phyloP scores from a whole-genome alignment of 345 rosid species.

The Melaleuca alternifolia region DNA sequence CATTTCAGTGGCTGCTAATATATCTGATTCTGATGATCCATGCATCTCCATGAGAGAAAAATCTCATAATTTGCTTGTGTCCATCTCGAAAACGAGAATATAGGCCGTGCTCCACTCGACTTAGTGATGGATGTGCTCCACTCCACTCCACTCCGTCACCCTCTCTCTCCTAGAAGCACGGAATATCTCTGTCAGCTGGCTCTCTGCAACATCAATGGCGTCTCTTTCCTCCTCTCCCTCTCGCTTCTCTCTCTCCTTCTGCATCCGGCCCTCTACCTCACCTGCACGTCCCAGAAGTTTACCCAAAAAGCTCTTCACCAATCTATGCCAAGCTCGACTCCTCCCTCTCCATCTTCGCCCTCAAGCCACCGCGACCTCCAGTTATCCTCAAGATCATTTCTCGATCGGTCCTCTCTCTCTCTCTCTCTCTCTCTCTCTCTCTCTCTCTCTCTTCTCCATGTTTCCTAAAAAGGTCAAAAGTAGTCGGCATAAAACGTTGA shows the following conservation, averaged over 20 bases:
- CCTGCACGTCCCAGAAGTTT: slow-evolving; percentile 45
- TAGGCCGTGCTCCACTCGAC: background rate
- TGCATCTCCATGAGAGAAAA: background rate
- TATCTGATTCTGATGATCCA: background rate
- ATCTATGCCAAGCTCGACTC: too few species aligned
- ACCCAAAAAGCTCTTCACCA: slow-evolving; percentile 13
- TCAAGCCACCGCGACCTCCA: slow-evolving; percentile 9
- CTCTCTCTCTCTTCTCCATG: too few species aligned
- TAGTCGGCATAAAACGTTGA: too few species aligned
- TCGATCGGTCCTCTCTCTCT: too few species aligned
- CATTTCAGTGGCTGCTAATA: background rate
- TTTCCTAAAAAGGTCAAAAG: too few species aligned
- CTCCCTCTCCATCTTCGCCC: slow-evolving; percentile 59
- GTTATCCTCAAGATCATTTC: background rate
- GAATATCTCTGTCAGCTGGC: background rate
- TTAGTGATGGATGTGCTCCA: too few species aligned
- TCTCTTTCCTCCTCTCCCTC: background rate
- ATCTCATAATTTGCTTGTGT: background rate
- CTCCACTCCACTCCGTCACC: too few species aligned
- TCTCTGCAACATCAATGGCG: background rate
- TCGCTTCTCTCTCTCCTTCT: background rate
- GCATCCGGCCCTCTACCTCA: slow-evolving; percentile 32
- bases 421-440: too few species aligned
- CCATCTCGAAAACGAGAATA: background rate
- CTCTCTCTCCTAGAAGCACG: too few species aligned